phyloP scores from a whole-genome alignment of 2,329 filamentous ascomycete genomes.

The Chaetomiaceae sp. region DNA sequence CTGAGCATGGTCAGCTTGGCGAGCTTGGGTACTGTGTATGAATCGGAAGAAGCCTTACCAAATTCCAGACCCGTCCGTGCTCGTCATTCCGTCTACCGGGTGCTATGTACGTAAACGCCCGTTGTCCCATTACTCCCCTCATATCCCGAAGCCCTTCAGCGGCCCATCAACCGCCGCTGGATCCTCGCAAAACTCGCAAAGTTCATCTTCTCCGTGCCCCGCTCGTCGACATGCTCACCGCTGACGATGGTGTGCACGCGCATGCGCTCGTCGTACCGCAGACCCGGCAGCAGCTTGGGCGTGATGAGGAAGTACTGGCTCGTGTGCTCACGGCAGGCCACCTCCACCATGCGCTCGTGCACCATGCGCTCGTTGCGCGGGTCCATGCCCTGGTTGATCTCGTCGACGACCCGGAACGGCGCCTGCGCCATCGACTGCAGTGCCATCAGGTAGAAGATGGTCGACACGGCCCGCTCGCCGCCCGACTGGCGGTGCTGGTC shows the following conservation, averaged over 20 bases:
- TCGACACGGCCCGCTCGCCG: slow-evolving; percentile 91
- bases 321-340: slow-evolving; percentile 80
- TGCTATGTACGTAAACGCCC: no score
- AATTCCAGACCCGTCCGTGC: no score
- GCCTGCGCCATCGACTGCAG: slow-evolving; percentile 88
- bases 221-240: slow-evolving; percentile 59
- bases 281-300: slow-evolving; percentile 79
- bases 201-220: slow-evolving; percentile 24
- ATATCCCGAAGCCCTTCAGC: not conserved
- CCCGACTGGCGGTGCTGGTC: slow-evolving; percentile 92
- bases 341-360: slow-evolving; percentile 95
- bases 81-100: no score
- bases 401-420: slow-evolving; percentile 95
- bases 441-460: slow-evolving; percentile 98
- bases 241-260: slow-evolving; percentile 88
- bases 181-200: slow-evolving; percentile 22
- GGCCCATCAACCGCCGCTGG: slow-evolving; percentile 16
- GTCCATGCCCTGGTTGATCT: slow-evolving; percentile 99
- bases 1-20: no score
- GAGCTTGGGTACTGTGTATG: no score
- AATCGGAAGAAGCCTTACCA: no score
- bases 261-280: slow-evolving; percentile 88
- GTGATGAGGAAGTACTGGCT: slow-evolving; percentile 94
- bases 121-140: not conserved
- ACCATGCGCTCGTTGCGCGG: slow-evolving; percentile 97